These are phyloP conservation scores for Evansstolkia leycettana DNA, from an alignment of 495 filamentous ascomycete genomes.

Conservation along the genomic window DNA sequence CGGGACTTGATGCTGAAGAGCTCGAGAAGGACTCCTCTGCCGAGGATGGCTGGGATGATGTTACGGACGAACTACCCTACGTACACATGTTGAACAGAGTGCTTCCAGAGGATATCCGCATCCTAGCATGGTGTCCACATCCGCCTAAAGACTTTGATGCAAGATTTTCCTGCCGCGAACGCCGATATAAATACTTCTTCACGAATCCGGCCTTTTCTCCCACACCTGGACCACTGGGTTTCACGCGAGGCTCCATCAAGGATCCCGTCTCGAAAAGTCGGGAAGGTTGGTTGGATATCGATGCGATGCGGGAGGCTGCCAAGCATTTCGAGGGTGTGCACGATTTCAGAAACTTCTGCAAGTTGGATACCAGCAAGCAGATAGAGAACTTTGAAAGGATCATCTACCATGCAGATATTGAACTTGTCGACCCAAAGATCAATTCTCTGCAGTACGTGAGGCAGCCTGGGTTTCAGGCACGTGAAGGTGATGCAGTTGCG, in stretches of 20 bases:
- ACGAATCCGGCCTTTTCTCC: constrained; percentile 81
- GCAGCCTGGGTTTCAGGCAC: constrained; percentile 20
- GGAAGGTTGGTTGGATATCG: constrained; percentile 64
- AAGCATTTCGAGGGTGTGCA: constrained; percentile 67
- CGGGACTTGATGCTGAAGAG: no score
- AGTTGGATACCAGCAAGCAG: constrained; percentile 75
- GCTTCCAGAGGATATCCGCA: constrained; percentile 76
- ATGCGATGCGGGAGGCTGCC: constrained; percentile 73
- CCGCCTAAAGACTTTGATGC: constrained; percentile 74
- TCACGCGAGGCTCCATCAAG: constrained; percentile 13
- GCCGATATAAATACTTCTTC: constrained; percentile 93
- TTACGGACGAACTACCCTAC: constrained; percentile 76
- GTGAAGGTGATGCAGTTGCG: constrained; percentile 10
- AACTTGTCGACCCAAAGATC: constrained; percentile 43
- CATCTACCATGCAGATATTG: constrained; percentile 67
- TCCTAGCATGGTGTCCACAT: constrained; percentile 85
- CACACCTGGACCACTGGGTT: constrained; percentile 24
- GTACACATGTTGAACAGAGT: constrained; percentile 68
- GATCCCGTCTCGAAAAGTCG: constrained; percentile 18
- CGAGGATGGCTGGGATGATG: constrained; percentile 51
- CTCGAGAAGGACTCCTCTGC: constrained; percentile 17
- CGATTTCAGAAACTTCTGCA: constrained; percentile 97
- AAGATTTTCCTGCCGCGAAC: constrained; percentile 82
- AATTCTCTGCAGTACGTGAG: constrained; percentile 27
- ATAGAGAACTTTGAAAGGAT: constrained; percentile 67